Percentiles rank a stretch among this genome's conserved stretches.
Evolutionary conservation across 768 basidiomycete species (phyloP).

Genomic region (Boletus pseudo-olivaceus): DNA sequence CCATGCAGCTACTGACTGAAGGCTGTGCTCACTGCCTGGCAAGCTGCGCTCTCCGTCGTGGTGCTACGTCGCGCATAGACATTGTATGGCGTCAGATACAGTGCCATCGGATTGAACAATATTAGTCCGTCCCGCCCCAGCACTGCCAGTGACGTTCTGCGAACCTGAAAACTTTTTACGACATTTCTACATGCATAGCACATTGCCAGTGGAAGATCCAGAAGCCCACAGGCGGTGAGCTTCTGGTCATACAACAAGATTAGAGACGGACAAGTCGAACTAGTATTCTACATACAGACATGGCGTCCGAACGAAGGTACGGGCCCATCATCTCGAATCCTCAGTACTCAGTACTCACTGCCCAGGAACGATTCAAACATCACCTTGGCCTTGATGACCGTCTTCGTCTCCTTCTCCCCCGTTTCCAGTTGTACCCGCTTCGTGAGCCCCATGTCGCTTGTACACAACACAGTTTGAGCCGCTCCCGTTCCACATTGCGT

Average conservation of each 20-base stretch:
- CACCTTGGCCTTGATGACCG: slow-evolving; percentile 3
- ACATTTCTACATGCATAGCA: too few relatives aligned
- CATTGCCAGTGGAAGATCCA: too few relatives aligned
- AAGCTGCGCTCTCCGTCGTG: too few relatives aligned
- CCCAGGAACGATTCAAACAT: background rate
- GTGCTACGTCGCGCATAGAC: background rate
- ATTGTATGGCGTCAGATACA: background rate
- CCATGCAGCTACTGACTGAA: too few relatives aligned
- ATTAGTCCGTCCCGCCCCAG: background rate
- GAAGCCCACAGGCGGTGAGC: too few relatives aligned
- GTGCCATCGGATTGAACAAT: too few relatives aligned
- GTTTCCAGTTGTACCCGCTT: background rate
- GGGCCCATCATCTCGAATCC: background rate
- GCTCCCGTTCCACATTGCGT: background rate
- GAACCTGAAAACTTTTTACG: too few relatives aligned
- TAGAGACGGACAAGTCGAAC: background rate
- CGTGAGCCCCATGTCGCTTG: background rate
- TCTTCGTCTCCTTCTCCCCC: background rate
- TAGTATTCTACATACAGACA: background rate
- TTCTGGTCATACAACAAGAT: too few relatives aligned
- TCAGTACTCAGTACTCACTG: background rate
- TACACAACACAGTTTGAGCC: background rate
- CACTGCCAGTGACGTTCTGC: too few relatives aligned
- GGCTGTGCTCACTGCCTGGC: too few relatives aligned
- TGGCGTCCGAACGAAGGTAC: background rate